Evolutionary conservation across 345 rosid species (phyloP), one percentile per base, ranked within the genome.

Genomic region (Boechera divaricarpa): DNA sequence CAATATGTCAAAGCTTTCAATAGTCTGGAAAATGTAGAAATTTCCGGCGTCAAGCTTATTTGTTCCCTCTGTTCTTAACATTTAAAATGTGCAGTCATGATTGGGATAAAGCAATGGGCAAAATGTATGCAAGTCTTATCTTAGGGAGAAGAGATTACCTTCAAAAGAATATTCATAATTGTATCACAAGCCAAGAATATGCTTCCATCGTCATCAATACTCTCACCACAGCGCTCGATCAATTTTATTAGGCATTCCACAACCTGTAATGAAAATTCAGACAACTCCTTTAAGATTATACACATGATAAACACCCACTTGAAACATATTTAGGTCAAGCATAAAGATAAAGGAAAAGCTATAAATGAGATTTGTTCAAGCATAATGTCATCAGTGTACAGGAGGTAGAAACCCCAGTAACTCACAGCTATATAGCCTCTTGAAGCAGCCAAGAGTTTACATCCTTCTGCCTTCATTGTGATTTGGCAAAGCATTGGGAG

Each of bases 401-500:
- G 28, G 63, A 55, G 64, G 15, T 48, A 53, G 32, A 76, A 59
- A 73, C 39, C 56, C 21, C 18, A 44, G 67, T 32, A n/a, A 85
- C 97, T 86, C 80, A 90, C 98, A 67, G 86, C 80, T 74, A 83
- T 80, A 79, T 85, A 83, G 16, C 89, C 87, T 76, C 91, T 86
- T 59, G 88, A 87, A 56, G 84, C 73, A 33, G 81, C 85, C 85
- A 92, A 59, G 73, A 82, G 79, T 73, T 76, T 81, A 71, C 94
- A 86, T 78, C 97, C 99, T 71, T 84, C 96, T 56, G 74, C 38
- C 24, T 83, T 29, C 97, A 87, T 85, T 57, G 98, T 89, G 52
- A 87, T 83, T 84, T 95, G 98, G 79, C 96, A 95, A 52, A 95
- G 85, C 90, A 95, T 75, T 56, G 98, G 96, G 62, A 92, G 93